phyloP scores from a whole-genome alignment of 2,329 filamentous ascomycete genomes.

The Phoma sp. region DNA sequence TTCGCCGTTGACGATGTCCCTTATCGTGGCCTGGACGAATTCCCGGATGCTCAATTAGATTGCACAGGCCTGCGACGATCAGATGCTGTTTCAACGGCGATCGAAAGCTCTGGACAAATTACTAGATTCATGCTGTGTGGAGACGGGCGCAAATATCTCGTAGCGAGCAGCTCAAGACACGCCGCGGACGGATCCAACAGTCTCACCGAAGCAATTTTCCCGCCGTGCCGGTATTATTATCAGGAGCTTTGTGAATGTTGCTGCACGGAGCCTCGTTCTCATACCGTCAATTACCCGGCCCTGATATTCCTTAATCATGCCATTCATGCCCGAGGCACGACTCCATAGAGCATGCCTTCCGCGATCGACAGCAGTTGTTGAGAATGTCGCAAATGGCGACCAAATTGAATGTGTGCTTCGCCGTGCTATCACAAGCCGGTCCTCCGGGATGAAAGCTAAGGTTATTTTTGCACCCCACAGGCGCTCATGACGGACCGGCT shows the following conservation, averaged over 20 bases:
- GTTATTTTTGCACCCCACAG: constrained; percentile 15
- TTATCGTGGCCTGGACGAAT: constrained; percentile 12
- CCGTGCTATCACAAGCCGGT: constrained; percentile 2
- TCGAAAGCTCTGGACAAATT: constrained; percentile 18
- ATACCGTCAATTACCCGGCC: constrained; percentile 5
- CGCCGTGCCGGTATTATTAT: constrained; percentile 8
- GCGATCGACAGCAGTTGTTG: constrained; percentile 13
- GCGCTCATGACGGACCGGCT: constrained; percentile 5
- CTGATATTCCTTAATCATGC: constrained; percentile 1
- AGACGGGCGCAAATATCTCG: constrained; percentile 16
- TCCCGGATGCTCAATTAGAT: constrained; percentile 12
- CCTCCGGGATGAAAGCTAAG: constrained; percentile 3
- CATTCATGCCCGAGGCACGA: constrained; percentile 19
- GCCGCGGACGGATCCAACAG: constrained; percentile 9
- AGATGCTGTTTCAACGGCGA: constrained; percentile 16
- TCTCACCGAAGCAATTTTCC: constrained; percentile 14
- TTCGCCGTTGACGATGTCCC: constrained; percentile 16
- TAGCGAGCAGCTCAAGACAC: constrained; percentile 12
- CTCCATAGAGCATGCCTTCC: constrained; percentile 20
- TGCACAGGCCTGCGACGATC: constrained; percentile 11
- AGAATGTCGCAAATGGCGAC: not conserved
- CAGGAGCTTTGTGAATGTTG: constrained; percentile 7
- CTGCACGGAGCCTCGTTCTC: constrained; percentile 15
- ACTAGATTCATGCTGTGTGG: constrained; percentile 18
- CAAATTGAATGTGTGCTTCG: constrained; percentile 1